Base-by-base conservation (phyloP, 192 early-diverging fungal species). In the Coemansia sp. region DNA sequence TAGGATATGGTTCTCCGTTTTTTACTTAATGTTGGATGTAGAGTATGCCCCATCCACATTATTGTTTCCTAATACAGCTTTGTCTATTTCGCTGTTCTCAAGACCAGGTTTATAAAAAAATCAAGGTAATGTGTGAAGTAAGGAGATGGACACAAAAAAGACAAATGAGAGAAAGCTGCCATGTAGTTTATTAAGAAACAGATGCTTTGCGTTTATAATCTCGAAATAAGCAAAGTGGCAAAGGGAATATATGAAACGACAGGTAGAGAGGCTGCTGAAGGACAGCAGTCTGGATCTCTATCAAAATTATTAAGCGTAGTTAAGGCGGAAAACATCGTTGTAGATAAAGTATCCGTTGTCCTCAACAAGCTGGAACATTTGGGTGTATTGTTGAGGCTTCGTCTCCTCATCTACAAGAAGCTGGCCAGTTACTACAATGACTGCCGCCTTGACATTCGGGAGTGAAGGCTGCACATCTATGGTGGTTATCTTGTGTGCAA, bases 361-460 rank as follows among this genome's bases (percentile, higher is more conserved):
- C 16, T 90, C 85, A 61, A 92, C 86, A 73, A 98, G 84, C 66
- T 90, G 86, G 88, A 98, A 98, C 16, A 88, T 89, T 82, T 98
- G 94, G 39, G 87, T 78, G 81, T 94, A 98, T 62, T 88, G 74
- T 80, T 91, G 88, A 41, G 94, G 88, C 73, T 91, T 90, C 16
- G 72, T 58, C 81, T 95, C 95, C 18, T 90, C 90, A 67, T 94
- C 96, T 39, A 93, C 90, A 77, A 93, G 74, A 19, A 98, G 85
- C 76, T 92, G 91, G 61, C 96, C 96, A 41, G 94, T 95, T 16
- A 98, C 95, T 26, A 73, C 66, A 45, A 98, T 90, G 40, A 98
- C 40, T 41, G 94, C 82, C 26, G 89, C 69, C n/a, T 82, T 84
- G 65, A 62, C 63, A 21, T 74, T 71, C 46, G 90, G 89, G 54